phyloP scores from a whole-genome alignment of 1,284 basidiomycete genomes.

The Pseudozyma thailandica region DNA sequence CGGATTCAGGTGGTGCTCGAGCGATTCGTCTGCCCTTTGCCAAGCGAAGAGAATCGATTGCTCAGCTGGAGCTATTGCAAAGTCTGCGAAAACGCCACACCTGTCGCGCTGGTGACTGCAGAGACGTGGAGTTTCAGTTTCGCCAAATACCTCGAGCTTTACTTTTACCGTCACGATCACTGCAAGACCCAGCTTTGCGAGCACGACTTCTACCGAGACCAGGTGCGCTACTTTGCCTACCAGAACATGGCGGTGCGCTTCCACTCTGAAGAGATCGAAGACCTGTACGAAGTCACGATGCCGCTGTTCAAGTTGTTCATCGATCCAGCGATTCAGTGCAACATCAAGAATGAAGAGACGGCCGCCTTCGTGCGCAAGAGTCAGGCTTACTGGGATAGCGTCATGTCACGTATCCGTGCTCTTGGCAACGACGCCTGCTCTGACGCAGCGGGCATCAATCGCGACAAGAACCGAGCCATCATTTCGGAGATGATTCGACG shows the following conservation, averaged over 20 bases:
- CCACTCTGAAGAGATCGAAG: constrained; percentile 82
- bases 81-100: constrained; percentile 72
- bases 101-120: constrained; percentile 87
- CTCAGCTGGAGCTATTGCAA: constrained; percentile 94
- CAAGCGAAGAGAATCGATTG: constrained; percentile 75
- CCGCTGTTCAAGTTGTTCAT: constrained; percentile 88
- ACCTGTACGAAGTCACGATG: constrained; percentile 84
- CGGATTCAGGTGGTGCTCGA: constrained; percentile 77
- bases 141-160: constrained; percentile 89
- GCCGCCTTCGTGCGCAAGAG: constrained; percentile 80
- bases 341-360: constrained; percentile 90
- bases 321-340: constrained; percentile 83
- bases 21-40: constrained; percentile 66
- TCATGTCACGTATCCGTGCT: constrained; percentile 72
- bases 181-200: constrained; percentile 82
- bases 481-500: constrained; percentile 45
- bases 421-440: constrained; percentile 65
- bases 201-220: constrained; percentile 93
- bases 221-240: constrained; percentile 89
- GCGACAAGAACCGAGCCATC: constrained; percentile 44
- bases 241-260: constrained; percentile 81
- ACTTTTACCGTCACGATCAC: constrained; percentile 86
- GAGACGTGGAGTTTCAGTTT: constrained; percentile 95
- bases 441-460: constrained; percentile 44
- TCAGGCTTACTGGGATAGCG: constrained; percentile 73